Conservation (phyloP, 371 early-diverging fungal species). For the Rhizopus microsporus region DNA sequence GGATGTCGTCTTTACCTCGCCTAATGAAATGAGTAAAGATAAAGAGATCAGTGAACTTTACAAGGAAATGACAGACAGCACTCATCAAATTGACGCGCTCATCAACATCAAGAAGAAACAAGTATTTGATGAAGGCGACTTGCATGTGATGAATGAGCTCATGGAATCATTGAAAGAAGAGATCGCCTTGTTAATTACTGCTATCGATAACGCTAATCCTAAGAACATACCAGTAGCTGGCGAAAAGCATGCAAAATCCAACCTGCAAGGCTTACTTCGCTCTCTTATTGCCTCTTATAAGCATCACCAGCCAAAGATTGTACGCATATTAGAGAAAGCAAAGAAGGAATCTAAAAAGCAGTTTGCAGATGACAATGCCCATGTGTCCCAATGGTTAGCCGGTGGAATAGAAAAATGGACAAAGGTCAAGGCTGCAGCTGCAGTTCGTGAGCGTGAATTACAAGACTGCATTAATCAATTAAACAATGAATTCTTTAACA, state of each 20-base stretch:
- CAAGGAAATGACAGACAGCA: slow-evolving; percentile 11
- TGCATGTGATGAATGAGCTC: slow-evolving; percentile 31
- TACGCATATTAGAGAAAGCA: slow-evolving; percentile 33
- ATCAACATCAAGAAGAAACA: slow-evolving; percentile 33
- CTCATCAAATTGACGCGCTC: slow-evolving; percentile 21
- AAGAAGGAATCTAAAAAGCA: slow-evolving; percentile 33
- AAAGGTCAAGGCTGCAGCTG: slow-evolving; percentile 35
- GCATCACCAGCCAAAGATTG: slow-evolving; percentile 39
- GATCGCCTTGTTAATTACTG: slow-evolving; percentile 30
- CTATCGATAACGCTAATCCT: slow-evolving; percentile 45
- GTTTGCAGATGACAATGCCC: slow-evolving; percentile 30
- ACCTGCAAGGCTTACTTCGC: slow-evolving; percentile 49
- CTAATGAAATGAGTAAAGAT: slow-evolving; percentile 10
- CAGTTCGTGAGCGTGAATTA: slow-evolving; percentile 33
- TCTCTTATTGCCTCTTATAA: slow-evolving; percentile 52
- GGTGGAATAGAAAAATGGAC: slow-evolving; percentile 47
- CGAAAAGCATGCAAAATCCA: slow-evolving; percentile 43
- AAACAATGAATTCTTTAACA: slow-evolving; percentile 49
- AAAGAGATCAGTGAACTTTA: slow-evolving; percentile 23
- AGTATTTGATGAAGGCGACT: slow-evolving; percentile 30
- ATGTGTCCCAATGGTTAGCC: slow-evolving; percentile 39
- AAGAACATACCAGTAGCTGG: slow-evolving; percentile 39
- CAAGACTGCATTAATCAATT: slow-evolving; percentile 40
- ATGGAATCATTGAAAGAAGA: slow-evolving; percentile 39
- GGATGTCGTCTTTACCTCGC: neutral